Evolutionary conservation across 163 green algal genomes (phyloP), one percentile per base, ranked within the genome.

Genomic region (Picocystis sp.): DNA sequence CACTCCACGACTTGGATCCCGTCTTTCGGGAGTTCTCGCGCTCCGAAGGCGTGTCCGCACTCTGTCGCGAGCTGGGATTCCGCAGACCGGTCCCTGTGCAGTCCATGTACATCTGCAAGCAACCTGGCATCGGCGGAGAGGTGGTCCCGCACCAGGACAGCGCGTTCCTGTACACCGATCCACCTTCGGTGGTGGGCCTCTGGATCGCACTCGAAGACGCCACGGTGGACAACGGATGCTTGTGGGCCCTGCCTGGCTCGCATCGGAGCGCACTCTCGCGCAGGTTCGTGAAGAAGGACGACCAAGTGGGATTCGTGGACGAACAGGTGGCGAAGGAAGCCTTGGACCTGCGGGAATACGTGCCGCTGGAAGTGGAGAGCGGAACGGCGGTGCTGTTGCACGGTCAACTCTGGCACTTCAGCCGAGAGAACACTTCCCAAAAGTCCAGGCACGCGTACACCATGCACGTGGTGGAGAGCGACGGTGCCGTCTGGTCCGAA

Each of bases 161-260:
- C 44, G 44, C 44, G 44, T 50, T 50, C 44, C 13, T 74, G 47
- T 57, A 81, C 64, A 97, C 89, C 1, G 52, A 82, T 6, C 89
- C 89, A 10, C 63, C 75, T 8, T 84, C 77, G 12, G 83, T 77
- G 25, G 49, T 89, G 6, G 89, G 89, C 11, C 53, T 94, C n/a
- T 98, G 89, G 89, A 64, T 93, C 61, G 89, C 89, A 2, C 53
- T 98, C 19, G 84, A 98, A 64, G 84, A 97, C 55, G 81, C 83
- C 3, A 89, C 62, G 0, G 22, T 56, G 35, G 63, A 78, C 12
- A 96, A 95, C 58, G 87, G 80, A 45, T 87, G 80, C 58, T 60
- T 88, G n/a, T 88, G 75, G 70, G 71, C 55, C 0, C 53, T 86
- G 43, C 57, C 57, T 43, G 62, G 66, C 6, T 75, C 61, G 0